Conservation (phyloP, 371 early-diverging fungal species). For the Blastocladiella emersonii region DNA sequence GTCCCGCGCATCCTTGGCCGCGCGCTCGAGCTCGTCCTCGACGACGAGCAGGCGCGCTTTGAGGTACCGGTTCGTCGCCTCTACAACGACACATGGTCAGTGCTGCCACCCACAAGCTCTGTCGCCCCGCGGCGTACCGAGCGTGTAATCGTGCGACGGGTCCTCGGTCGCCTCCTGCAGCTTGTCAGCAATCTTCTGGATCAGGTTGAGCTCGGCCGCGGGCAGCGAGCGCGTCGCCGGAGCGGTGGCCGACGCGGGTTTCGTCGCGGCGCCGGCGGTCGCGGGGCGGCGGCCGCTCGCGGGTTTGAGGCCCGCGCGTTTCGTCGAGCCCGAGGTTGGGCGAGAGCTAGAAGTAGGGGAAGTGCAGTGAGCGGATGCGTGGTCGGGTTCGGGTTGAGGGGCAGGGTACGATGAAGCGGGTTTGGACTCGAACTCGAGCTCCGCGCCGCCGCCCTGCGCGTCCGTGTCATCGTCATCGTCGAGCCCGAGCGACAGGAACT, state of each 20-base stretch:
- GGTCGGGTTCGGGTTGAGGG: too few species aligned
- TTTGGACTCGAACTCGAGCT: background rate
- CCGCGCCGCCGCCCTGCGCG: background rate
- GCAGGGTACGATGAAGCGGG: background rate
- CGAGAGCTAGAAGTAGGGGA: too few species aligned
- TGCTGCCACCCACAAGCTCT: too few species aligned
- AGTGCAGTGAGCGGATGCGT: too few species aligned
- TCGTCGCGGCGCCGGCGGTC: background rate
- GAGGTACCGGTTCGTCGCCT: constrained; percentile 25
- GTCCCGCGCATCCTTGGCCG: constrained; percentile 14
- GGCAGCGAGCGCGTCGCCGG: background rate
- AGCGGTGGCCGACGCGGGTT: background rate
- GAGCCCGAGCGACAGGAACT: too few species aligned
- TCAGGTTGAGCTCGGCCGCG: background rate
- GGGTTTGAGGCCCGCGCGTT: too few species aligned
- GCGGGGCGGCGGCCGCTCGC: too few species aligned
- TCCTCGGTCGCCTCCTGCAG: background rate
- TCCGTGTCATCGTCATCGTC: too few species aligned
- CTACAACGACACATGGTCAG: constrained; percentile 1
- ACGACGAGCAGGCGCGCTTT: constrained; percentile 28
- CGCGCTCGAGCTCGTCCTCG: constrained; percentile 25
- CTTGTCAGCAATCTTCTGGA: background rate
- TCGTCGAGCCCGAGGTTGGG: too few species aligned
- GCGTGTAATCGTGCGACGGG: background rate
- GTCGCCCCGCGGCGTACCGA: background rate